Base-by-base conservation (phyloP, 179 eudicot species). In the Beta corolliflora region DNA sequence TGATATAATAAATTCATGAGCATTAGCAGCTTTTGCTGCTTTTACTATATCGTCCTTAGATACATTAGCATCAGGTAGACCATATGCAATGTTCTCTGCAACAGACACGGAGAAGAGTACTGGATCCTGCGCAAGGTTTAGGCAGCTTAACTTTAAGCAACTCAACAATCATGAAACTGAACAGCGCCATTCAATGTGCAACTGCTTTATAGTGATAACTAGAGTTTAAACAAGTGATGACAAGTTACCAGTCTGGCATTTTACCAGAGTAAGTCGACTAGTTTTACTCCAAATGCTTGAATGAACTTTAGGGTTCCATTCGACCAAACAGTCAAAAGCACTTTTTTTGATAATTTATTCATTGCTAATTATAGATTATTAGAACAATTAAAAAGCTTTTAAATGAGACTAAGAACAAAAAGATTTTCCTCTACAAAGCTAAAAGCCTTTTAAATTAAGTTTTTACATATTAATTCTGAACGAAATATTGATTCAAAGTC, bases 11-110 rank as follows among this genome's bases (percentile, higher is more conserved):
- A 96, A 96, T 71, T 94, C 98, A 86, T 96, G 99, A 81, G 98
- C 99, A 83, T 96, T 96, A 61, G 99, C 99, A 80, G 99, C 99
- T 89, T 96, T 96, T 77, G 99, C 98, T 54, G 99, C 99, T 88
- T 92, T 91, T 78, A 96, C 90, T 55, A 96, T 88, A 74, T 96
- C 97, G 79, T 96, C 98, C 87, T 87, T 93, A 69, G 97, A 91
- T 77, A 96, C 98, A 73, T 86, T 77, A 60, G 90, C 88, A 89
- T 96, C 99, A 54, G 99, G 99, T 50, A 93, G 91, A 74, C 98
- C 99, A 89, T 96, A 96, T 61, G 99, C 99, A 80, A 96, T 96
- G 81, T 96, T 96, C 85, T 96, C 99, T 79, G 97, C 99, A 82
- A 94, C 91, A 79, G 99, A 94, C 15, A 96, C 92, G 5, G 98